Base-by-base conservation (phyloP, 2,329 filamentous ascomycete species). In the Basipetospora chlamydospora region DNA sequence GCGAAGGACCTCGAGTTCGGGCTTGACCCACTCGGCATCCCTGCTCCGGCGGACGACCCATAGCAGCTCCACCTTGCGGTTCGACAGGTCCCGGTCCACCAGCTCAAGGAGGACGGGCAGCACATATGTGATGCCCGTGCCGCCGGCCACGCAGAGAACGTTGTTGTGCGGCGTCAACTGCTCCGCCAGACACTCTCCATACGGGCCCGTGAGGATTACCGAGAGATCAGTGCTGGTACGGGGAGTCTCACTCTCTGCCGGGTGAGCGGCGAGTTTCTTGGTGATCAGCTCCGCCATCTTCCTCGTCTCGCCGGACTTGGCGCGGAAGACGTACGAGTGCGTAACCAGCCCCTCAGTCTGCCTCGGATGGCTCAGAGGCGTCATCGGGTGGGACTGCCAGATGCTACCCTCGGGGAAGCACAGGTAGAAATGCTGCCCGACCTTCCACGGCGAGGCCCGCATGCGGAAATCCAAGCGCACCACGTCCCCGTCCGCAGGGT, bases 341-440 rank as follows among this genome's bases (percentile, higher is more conserved):
- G 56, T 53, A 8, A 69, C 60, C 2, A 49, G 43, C 1, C 61
- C 54, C 37, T 57, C 49, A 11, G 6, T 23, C 11, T 59, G 50
- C 6, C 55, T 45, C 0, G 73, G 74, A 0, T 68, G 50, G 37
- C 66, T 74, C 7, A 75, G 58, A 0, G 75, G 72, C 0, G 77
- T 82, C 48, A 83, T 80, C 0, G 79, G 79, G 46, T 84, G 79
- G 0, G 73, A 74, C 52, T 84, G 77, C 75, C 77, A 82, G 45
- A 83, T 66, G 45, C 66, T 77, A 22, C 72, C 59, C 41, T 76
- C 67, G 0, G 73, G 61, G 46, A 84, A 83, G 50, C 69, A 78
- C 12, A 83, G 59, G 46, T 73, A 83, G 51, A 80, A 83, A 48
- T 84, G 80, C 52, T 83, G 73, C 8, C 80, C 78, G 10, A 79